Percentiles rank a stretch among this genome's conserved stretches.
Evolutionary conservation across 306 rosid species (phyloP).

Genomic region (Mimosa bimucronata): DNA sequence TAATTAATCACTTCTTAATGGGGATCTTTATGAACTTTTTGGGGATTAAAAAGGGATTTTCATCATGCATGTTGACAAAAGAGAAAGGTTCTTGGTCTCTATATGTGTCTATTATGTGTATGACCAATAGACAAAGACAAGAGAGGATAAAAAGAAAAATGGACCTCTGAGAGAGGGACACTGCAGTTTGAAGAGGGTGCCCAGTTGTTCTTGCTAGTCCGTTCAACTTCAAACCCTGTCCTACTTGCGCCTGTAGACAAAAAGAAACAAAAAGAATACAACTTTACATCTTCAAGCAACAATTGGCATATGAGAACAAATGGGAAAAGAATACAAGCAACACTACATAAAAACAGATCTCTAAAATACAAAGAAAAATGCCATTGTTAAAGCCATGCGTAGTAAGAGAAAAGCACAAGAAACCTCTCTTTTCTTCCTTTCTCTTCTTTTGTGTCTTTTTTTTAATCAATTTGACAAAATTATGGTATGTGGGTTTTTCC

Average conservation of each 20-base stretch:
- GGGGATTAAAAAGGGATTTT: conserved; percentile 33
- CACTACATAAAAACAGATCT: conserved; percentile 16
- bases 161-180: conserved; percentile 60
- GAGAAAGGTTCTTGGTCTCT: conserved; percentile 5
- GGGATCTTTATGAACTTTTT: conserved; percentile 35
- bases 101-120: neutral
- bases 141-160: conserved; percentile 36
- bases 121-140: conserved; percentile 36
- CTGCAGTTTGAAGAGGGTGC: conserved; percentile 57
- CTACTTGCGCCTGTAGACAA: conserved; percentile 65
- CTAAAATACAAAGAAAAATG: conserved; percentile 30
- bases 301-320: conserved; percentile 43
- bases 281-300: conserved; percentile 52
- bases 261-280: conserved; percentile 54
- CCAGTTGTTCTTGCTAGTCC: conserved; percentile 74
- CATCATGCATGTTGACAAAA: conserved; percentile 28
- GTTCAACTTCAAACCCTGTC: conserved; percentile 72
- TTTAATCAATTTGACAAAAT: conserved; percentile 14
- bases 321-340: neutral
- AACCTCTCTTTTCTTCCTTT: neutral
- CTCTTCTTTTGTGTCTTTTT: neutral
- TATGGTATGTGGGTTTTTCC: conserved; percentile 8
- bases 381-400: conserved; percentile 19
- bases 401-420: neutral
- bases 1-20: conserved; percentile 51